These are phyloP conservation scores for Cyamopsis tetragonoloba DNA, from an alignment of 306 rosid genomes.

Conservation along the genomic window DNA sequence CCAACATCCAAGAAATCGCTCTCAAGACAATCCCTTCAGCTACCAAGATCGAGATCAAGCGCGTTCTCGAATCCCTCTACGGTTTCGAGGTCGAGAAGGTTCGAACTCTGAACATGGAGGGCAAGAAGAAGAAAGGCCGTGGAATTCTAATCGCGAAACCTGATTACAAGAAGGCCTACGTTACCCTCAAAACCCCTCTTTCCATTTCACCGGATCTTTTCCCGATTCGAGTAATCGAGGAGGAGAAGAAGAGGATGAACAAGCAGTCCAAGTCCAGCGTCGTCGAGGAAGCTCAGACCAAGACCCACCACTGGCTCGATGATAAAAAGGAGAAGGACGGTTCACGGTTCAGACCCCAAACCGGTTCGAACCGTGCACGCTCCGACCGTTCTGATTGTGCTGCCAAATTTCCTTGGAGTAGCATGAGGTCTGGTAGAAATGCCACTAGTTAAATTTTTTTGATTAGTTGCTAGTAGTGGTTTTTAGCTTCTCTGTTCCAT, in stretches of 20 bases:
- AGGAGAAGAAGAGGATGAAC: conserved; percentile 42
- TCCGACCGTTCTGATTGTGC: conserved; percentile 17
- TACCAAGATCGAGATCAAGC: conserved; percentile 91
- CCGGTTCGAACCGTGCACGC: background rate
- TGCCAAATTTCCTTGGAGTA: conserved; percentile 78
- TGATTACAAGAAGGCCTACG: conserved; percentile 81
- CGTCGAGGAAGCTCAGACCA: conserved; percentile 46
- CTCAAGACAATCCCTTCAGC: conserved; percentile 92
- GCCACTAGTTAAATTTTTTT: conserved; percentile 16
- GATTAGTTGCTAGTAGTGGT: background rate
- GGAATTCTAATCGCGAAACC: conserved; percentile 62
- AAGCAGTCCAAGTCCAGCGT: conserved; percentile 51
- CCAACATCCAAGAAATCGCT: conserved; percentile 72
- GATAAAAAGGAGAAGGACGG: conserved; percentile 30
- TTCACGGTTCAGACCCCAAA: background rate
- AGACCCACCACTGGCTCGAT: conserved; percentile 75
- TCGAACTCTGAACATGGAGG: conserved; percentile 79
- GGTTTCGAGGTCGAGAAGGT: conserved; percentile 84
- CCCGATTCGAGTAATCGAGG: conserved; percentile 58
- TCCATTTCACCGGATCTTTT: conserved; percentile 54
- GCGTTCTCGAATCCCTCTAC: conserved; percentile 79
- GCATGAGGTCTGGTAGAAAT: conserved; percentile 53
- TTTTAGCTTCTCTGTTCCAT: background rate
- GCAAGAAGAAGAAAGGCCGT: conserved; percentile 80
- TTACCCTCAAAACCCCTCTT: conserved; percentile 67